Evolutionary conservation across 2,329 filamentous ascomycete genomes (phyloP).

Genomic region (Monilinia vaccinii-corymbosi): DNA sequence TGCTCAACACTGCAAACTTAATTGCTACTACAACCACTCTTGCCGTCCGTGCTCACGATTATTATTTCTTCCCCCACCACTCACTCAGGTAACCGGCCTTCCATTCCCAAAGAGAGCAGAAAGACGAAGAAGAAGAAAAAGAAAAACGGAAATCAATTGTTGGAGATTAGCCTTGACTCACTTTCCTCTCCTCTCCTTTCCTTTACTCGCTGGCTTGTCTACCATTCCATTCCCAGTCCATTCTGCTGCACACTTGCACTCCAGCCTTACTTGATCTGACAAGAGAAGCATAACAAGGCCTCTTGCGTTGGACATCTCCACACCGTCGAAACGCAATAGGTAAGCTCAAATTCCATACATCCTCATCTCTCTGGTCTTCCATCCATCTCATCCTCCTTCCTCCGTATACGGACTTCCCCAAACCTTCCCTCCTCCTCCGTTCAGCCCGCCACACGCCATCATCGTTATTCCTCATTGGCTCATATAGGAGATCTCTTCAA

Average conservation of each 20-base stretch:
- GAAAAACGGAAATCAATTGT: no score
- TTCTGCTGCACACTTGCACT: background rate
- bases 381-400: background rate
- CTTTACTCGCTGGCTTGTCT: no score
- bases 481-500: constrained; percentile 11
- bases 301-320: background rate
- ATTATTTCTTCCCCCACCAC: no score
- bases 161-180: background rate
- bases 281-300: background rate
- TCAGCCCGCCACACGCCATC: background rate
- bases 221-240: no score
- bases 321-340: background rate
- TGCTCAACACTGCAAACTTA: constrained; percentile 7
- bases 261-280: background rate
- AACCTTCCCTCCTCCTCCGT: background rate
- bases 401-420: constrained; percentile 11
- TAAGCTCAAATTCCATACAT: background rate
- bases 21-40: no score
- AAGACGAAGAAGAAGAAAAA: background rate
- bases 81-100: background rate
- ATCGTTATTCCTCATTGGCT: background rate
- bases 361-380: background rate
- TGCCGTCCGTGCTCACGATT: no score
- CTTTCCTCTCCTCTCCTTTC: background rate
- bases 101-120: background rate